Evolutionary conservation across 345 rosid genomes (phyloP), one percentile per base, ranked within the genome.

Genomic region (Moricandia moricandioides): DNA sequence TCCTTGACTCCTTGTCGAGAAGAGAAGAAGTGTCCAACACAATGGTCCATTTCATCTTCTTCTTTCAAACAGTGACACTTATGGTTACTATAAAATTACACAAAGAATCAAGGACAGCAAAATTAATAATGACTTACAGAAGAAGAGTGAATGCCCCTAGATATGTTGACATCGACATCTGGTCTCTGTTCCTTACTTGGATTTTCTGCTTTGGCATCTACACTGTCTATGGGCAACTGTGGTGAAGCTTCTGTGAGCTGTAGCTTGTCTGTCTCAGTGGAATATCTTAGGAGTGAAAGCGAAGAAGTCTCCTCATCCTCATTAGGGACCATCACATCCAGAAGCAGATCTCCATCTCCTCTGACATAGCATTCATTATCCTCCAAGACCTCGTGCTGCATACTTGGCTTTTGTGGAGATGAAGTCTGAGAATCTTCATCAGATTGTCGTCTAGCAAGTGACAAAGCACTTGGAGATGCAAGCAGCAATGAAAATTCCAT

Each of bases 21-120:
- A 92, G 85, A 68, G 97, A 21, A 21, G 24, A 21, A 21, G 24
- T 21, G 24, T 21, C 24, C 24, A 21, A 21, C 24, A 21, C 24
- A 21, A 21, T 21, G 58, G 81, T 88, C 96, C 98, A 95, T 55
- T 75, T 85, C 80, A 74, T 85, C 71, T 72, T 88, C 62, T 72
- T 81, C 74, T 78, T 71, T 68, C 65, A 26, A 74, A 82, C 26
- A 73, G 70, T 67, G n/a, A 58, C n/a, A 24, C 43, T 64, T 75
- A 55, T 39, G 54, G 3, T 79, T 66, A 80, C 1, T 65, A 49
- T 33, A 47, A 35, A 57, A 11, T 43, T 30, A 47, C 55, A 35
- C 59, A 47, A 52, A 52, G 12, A 65, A 40, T 64, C 17, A 6
- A 43, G n/a, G 67, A 64, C 39, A 18, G 31, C 35, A 21, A 4